Evolutionary conservation across 345 rosid species (phyloP), one percentile per base, ranked within the genome.

Genomic region (Populus simonii): DNA sequence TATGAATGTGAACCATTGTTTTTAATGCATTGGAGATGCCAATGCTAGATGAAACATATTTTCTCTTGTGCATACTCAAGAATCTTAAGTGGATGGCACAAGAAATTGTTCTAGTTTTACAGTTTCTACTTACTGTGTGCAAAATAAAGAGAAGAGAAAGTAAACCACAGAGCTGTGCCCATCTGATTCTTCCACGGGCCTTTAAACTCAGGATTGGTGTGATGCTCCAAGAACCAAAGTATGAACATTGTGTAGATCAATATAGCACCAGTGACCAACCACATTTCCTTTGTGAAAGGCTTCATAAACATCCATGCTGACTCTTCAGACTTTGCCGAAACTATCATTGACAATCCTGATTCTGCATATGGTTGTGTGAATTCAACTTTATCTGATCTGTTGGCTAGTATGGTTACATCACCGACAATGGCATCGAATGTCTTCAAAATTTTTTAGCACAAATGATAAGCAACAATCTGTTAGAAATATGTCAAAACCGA

Each of bases 271-370:
- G 88, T 82, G 12, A 77, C 91, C 33, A 79, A 8, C 91, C 94
- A 90, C 88, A 88, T 85, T 53, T 72, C 38, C 77, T 45, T 4
- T 23, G 91, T 86, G 85, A 89, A 89, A n/a, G 94, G 92, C 76
- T 82, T 76, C 67, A 82, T 61, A 73, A 90, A 89, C 66, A 85
- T 78, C 90, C 89, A 90, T 0, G 83, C 70, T 0, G 86, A 84
- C 35, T 72, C 61, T 22, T 31, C 43, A 2, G 72, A 53, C 77
- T 79, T 78, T 0, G 43, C 81, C 0, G 78, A 85, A 63, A 85
- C 90, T 62, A 89, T 73, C 92, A 90, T 86, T 0, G 90, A 83
- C 77, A 90, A 65, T 0, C 87, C 90, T 20, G 94, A 88, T 53
- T 79, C 90, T 2, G 85, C 80, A 35, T 78, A 90, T 23, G 91